Evolutionary conservation across 2,329 filamentous ascomycete genomes (phyloP).

Genomic region (Diaporthe humulicola): DNA sequence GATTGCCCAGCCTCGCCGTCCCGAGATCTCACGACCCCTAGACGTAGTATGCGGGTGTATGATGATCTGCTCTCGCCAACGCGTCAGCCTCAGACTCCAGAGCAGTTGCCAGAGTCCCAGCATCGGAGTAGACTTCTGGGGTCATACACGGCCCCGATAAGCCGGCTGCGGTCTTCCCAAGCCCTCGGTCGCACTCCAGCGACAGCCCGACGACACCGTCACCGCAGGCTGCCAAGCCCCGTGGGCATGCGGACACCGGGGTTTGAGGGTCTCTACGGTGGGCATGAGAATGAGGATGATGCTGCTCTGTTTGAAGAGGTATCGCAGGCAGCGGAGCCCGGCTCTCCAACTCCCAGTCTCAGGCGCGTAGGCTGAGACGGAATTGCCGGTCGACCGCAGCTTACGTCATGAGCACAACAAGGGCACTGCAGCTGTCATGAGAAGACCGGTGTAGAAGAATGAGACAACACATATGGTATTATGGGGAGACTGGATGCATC

Average conservation of each 20-base stretch:
- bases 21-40: slow-evolving; percentile 41
- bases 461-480: background rate
- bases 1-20: slow-evolving; percentile 37
- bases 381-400: background rate
- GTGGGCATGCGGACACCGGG: slow-evolving; percentile 57
- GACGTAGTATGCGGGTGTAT: slow-evolving; percentile 55
- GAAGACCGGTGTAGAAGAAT: slow-evolving; percentile 1
- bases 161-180: slow-evolving; percentile 40
- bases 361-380: slow-evolving; percentile 9
- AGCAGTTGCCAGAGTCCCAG: slow-evolving; percentile 62
- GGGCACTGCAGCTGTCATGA: background rate
- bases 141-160: slow-evolving; percentile 58
- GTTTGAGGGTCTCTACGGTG: slow-evolving; percentile 61
- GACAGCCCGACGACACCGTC: slow-evolving; percentile 41
- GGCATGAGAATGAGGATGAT: slow-evolving; percentile 62
- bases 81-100: slow-evolving; percentile 64
- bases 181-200: slow-evolving; percentile 43
- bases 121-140: slow-evolving; percentile 59
- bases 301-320: slow-evolving; percentile 51
- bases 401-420: background rate
- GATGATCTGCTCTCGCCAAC: slow-evolving; percentile 59
- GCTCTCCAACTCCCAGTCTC: background rate
- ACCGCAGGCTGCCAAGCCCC: slow-evolving; percentile 51
- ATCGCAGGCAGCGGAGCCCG: slow-evolving; percentile 34
- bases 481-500: background rate